Conservation (phyloP, 176 grass and related monocot species). For the Coix lacrymajobi region DNA sequence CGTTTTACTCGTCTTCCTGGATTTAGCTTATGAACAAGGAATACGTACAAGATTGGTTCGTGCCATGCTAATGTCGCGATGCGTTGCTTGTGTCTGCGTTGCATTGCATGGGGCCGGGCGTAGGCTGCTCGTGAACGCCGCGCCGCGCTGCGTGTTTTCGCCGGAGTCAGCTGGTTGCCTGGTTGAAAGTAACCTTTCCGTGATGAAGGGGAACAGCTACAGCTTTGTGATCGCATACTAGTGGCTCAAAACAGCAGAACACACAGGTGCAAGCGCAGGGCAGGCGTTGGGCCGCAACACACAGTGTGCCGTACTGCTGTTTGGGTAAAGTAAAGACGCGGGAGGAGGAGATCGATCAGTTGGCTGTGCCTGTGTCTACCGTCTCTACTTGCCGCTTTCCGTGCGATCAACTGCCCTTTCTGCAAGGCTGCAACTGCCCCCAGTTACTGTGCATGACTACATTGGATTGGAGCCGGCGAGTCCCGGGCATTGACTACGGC, state of each 20-base stretch:
- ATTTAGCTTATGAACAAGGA: slow-evolving; percentile 4
- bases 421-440: slow-evolving; percentile 23
- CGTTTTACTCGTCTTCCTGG: background rate
- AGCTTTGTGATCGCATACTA: background rate
- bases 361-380: background rate
- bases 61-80: background rate
- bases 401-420: background rate
- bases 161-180: background rate
- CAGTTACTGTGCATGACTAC: slow-evolving; percentile 21
- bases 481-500: slow-evolving; percentile 31
- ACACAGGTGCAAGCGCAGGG: background rate
- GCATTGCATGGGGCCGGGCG: background rate
- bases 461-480: background rate
- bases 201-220: background rate
- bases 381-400: slow-evolving; percentile 21
- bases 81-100: background rate
- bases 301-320: no score
- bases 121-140: slow-evolving; percentile 5
- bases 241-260: background rate
- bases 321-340: background rate
- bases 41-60: slow-evolving; percentile 10
- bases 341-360: background rate
- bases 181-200: background rate
- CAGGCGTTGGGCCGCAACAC: background rate
- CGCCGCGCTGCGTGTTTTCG: background rate